Base-by-base conservation (phyloP, 2,329 filamentous ascomycete species). In the Curvularia spicifera region DNA sequence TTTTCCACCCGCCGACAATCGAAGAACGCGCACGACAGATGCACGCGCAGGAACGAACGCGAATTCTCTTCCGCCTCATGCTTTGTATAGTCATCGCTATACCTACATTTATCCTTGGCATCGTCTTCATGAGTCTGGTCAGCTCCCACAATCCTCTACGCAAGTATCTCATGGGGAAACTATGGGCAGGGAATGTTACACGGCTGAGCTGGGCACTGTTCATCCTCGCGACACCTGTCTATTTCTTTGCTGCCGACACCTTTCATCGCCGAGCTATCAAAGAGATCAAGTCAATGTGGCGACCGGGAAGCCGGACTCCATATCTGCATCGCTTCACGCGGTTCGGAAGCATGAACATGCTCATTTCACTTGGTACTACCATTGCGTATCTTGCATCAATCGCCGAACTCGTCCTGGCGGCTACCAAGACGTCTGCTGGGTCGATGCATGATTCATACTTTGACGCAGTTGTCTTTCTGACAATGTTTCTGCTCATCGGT, bases 281-380 rank as follows among this genome's bases (percentile, higher is more conserved):
- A 73, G 93, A 97, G 69, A 79, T 97, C 12, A 82, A 83, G 60
- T 83, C 87, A 0, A 81, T 97, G 62, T 97, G 93, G 93, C 84
- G 89, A 22, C 87, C 81, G 2, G 85, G 87, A 28, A 96, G 91
- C 72, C 86, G 84, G 37, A 89, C 89, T 0, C 90, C 91, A 0
- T 74, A 96, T 4, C 68, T 91, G 15, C 85, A 89, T 66, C 84
- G 93, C 13, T 93, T 97, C 71, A 92, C 93, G 75, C 88, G 90
- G n/a, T 97, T 97, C 70, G 93, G 93, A 8, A 97, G 93, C 79
- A 97, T 97, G 93, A 96, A 96, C 72, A 89, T 96, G 80, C 84
- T 97, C 59, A 93, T 97, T 78, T 95, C 90, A 7, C 83, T 96
- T 2, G 93, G 93, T 5, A 96, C 93, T 0, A 89, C 87, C 2